These are phyloP conservation scores for Mortierella sp. DNA, from an alignment of 371 early-diverging fungal genomes.

Conservation along the genomic window DNA sequence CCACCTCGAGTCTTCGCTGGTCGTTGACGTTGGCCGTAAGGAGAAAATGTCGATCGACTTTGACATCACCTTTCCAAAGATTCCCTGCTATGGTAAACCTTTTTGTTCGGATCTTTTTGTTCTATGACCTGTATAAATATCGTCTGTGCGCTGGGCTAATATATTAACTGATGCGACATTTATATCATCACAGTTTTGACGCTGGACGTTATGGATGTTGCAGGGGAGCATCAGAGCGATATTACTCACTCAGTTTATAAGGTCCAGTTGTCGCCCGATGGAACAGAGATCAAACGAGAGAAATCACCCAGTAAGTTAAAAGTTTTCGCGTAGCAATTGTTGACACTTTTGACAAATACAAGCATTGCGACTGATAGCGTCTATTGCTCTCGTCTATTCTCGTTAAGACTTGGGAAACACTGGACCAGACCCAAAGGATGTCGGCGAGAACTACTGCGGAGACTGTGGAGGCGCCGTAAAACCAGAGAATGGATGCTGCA, in stretches of 20 bases:
- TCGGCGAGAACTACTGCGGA: constrained; percentile 83
- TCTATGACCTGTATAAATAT: neutral
- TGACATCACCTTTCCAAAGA: constrained; percentile 91
- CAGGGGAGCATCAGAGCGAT: constrained; percentile 91
- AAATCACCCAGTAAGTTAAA: constrained; percentile 62
- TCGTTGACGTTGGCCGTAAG: constrained; percentile 88
- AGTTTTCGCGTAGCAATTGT: neutral
- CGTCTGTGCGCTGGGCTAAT: constrained; percentile 2
- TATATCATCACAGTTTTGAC: constrained; percentile 70
- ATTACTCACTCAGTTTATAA: constrained; percentile 86
- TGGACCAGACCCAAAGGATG: constrained; percentile 55
- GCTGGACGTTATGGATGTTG: constrained; percentile 95
- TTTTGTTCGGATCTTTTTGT: neutral
- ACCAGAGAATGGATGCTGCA: constrained; percentile 90
- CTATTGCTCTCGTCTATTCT: neutral
- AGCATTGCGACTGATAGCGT: neutral
- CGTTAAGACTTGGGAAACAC: constrained; percentile 44
- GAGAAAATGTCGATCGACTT: constrained; percentile 92
- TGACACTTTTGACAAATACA: neutral
- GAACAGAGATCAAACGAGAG: constrained; percentile 72
- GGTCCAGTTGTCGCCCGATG: constrained; percentile 78
- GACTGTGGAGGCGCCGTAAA: constrained; percentile 86
- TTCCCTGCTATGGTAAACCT: constrained; percentile 87
- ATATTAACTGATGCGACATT: neutral
- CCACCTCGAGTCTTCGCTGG: constrained; percentile 77